Conservation (phyloP, 2,329 filamentous ascomycete species). For the Lachnellula willkommii region DNA sequence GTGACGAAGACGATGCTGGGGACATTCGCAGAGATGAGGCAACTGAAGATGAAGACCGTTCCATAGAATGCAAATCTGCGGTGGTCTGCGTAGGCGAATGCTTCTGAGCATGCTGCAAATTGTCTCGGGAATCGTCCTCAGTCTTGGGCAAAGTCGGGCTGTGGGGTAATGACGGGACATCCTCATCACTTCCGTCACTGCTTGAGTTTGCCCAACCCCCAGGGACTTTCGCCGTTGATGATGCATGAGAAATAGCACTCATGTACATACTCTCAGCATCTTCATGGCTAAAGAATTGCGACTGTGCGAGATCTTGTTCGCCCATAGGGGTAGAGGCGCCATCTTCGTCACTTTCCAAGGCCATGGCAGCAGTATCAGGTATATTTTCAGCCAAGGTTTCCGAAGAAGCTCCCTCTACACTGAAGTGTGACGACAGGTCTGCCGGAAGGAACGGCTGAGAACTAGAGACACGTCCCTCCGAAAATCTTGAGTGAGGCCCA, state of each 20-base stretch:
- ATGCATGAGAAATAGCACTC: constrained; percentile 57
- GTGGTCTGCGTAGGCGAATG: constrained; percentile 1
- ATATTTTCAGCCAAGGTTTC: not conserved
- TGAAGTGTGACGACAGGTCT: not conserved
- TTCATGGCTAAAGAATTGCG: constrained; percentile 69
- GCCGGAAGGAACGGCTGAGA: constrained; percentile 25
- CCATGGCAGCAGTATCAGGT: not conserved
- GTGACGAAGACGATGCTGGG: constrained; percentile 7
- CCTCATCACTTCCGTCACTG: constrained; percentile 15
- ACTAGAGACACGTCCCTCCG: constrained; percentile 25
- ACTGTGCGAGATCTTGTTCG: constrained; percentile 53
- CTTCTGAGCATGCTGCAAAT: constrained; percentile 24
- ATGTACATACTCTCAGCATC: constrained; percentile 85
- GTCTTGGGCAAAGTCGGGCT: constrained; percentile 14
- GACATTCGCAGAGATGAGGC: constrained; percentile 7
- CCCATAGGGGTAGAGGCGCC: constrained; percentile 15
- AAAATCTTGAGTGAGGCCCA: constrained; percentile 22
- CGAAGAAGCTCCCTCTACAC: not conserved
- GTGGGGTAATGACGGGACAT: constrained; percentile 11
- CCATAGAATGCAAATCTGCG: not conserved
- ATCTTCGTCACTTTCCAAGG: constrained; percentile 9
- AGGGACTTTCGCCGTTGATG: constrained; percentile 20
- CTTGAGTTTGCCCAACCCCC: constrained; percentile 24
- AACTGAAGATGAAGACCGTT: constrained; percentile 5
- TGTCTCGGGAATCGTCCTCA: constrained; percentile 16